Base-by-base conservation (phyloP, 352 stramenopile genomes). In the Globisporangium abappressorium region DNA sequence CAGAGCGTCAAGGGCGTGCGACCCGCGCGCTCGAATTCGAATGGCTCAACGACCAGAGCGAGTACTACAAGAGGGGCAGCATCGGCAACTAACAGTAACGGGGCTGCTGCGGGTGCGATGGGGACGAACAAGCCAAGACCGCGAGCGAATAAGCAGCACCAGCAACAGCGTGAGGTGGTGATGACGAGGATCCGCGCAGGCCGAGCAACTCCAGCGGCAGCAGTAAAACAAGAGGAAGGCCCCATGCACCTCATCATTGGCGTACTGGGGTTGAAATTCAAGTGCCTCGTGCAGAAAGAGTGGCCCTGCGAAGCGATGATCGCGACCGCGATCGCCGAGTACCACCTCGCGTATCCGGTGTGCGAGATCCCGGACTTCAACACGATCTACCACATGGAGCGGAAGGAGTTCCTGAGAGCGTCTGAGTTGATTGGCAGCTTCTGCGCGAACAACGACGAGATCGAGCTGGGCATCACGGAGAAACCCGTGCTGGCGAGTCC, bases 341-440 rank as follows among this genome's bases (percentile, higher is more conserved):
- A 94, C 66, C 79, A 84, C 49, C 46, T 72, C 24, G 64, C 70
- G 8, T 93, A 82, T 71, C 81, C 84, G 9, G 66, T 75, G 28
- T 86, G 72, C 47, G 84, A 96, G 74, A 75, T 92, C 22, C 89
- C 89, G 3, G 85, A 90, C 57, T 92, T 85, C 67, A 87, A 92
- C 56, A 67, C 82, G 24, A 87, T 96, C 11, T 87, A 84, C 70
- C 85, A 96, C 69, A 61, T 70, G 34, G 80, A 79, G 22, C 82
- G 76, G 28, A 78, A 91, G 70, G 71, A 83, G 72, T 79, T 75
- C 49, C 63, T 95, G 12, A 70, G 78, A n/a, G 73, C 70, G 30
- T 75, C 66, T 41, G 82, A 89, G 28, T 65, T 68, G 34, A 87
- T 95, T 15, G 73, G 64, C 30, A 69, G 76, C 47, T 84, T 76